Conservation (phyloP, 805 yeast species). For the Cyberlindnera mississippiensis region DNA sequence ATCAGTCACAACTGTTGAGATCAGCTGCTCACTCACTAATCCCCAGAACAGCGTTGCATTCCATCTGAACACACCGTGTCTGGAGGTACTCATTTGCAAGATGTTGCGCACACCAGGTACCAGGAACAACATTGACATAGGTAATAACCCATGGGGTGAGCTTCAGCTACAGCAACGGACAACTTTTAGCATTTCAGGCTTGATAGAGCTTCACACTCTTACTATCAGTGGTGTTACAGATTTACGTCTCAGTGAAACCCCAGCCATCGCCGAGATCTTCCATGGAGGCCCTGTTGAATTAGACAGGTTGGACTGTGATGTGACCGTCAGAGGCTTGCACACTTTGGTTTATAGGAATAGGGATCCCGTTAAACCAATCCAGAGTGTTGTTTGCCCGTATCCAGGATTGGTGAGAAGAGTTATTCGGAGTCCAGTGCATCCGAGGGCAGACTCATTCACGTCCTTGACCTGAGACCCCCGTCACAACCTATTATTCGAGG, state of each 20-base stretch:
- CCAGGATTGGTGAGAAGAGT: constrained; percentile 8
- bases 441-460: constrained; percentile 3
- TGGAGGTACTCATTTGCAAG: not conserved
- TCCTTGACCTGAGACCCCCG: not conserved
- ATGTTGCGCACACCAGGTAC: not conserved
- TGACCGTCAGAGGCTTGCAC: constrained; percentile 3
- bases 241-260: constrained; percentile 3
- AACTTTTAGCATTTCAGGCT: not conserved
- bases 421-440: constrained; percentile 2
- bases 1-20: not conserved
- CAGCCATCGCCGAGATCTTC: constrained; percentile 3
- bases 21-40: not conserved
- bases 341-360: constrained; percentile 9
- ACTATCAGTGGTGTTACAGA: constrained; percentile 7
- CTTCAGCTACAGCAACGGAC: not conserved
- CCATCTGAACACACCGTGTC: not conserved
- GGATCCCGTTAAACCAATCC: constrained; percentile 4
- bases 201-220: not conserved
- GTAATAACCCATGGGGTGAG: not conserved
- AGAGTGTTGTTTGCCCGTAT: constrained; percentile 8
- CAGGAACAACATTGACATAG: not conserved
- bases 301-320: constrained; percentile 13
- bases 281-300: constrained; percentile 15
- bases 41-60: not conserved
- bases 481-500: not conserved